Evolutionary conservation across 1,139 yeast genomes (phyloP).

Genomic region (Kodamaea ohmeri): DNA sequence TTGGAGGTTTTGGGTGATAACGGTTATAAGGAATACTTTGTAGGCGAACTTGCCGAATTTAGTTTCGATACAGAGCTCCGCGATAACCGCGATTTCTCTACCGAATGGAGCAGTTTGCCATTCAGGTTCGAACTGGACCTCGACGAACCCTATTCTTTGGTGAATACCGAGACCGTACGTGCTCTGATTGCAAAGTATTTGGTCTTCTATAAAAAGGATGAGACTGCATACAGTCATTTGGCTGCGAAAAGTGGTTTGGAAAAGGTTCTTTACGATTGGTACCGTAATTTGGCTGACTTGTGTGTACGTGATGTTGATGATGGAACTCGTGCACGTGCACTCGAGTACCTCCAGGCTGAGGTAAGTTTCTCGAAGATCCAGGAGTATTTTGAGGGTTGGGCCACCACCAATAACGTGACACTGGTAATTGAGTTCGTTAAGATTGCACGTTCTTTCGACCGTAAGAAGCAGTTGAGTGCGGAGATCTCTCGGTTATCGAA

Average conservation of each 20-base stretch:
- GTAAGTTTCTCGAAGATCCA: conserved; percentile 24
- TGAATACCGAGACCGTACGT: conserved; percentile 9
- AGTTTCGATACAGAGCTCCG: conserved; percentile 12
- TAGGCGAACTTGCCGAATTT: conserved; percentile 15
- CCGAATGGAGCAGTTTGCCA: conserved; percentile 39
- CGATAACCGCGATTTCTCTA: conserved; percentile 52
- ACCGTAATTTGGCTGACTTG: conserved; percentile 2
- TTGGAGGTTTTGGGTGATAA: conserved; percentile 36
- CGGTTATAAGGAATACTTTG: conserved; percentile 31
- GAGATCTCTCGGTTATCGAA: conserved; percentile 11
- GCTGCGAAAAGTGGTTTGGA: conserved; percentile 1
- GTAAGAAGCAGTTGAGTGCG: conserved; percentile 6
- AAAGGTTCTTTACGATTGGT: conserved; percentile 1
- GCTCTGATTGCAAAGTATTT: conserved; percentile 15
- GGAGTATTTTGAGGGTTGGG: conserved; percentile 14
- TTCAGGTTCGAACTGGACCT: conserved; percentile 5
- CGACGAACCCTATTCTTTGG: conserved; percentile 7
- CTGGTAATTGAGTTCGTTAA: conserved; percentile 28
- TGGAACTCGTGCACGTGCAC: neutral
- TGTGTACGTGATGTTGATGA: conserved; percentile 1
- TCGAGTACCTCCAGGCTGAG: conserved; percentile 4
- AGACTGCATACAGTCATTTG: conserved; percentile 7
- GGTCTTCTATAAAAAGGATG: conserved; percentile 11
- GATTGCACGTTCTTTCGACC: conserved; percentile 14
- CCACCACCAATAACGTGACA: conserved; percentile 23